phyloP scores from a whole-genome alignment of 23 red algal genomes.

The Gracilaria domingensis region DNA sequence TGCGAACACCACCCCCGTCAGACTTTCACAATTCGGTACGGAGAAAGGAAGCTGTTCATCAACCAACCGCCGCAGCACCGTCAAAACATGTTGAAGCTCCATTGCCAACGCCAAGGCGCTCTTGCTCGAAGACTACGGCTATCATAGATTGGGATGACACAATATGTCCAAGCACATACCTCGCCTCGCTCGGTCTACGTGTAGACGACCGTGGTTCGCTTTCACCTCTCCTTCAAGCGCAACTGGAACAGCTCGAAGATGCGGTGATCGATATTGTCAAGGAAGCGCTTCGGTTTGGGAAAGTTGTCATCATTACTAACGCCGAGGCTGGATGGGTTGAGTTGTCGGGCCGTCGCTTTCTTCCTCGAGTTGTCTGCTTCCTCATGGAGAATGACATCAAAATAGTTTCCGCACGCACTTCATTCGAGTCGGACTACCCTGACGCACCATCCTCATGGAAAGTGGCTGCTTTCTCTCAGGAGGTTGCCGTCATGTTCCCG shows the following conservation, averaged over 20 bases:
- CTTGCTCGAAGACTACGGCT: slow-evolving; percentile 59
- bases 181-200: slow-evolving; percentile 54
- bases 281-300: slow-evolving; percentile 84
- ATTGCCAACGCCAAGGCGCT: not conserved
- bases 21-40: not conserved
- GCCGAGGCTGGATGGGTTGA: slow-evolving; percentile 98
- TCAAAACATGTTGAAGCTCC: not conserved
- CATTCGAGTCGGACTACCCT: slow-evolving; percentile 89
- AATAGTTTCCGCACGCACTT: slow-evolving; percentile 90
- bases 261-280: slow-evolving; percentile 73
- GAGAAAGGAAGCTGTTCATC: not conserved
- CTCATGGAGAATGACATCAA: slow-evolving; percentile 69
- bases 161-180: slow-evolving; percentile 64
- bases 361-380: slow-evolving; percentile 79
- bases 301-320: slow-evolving; percentile 94
- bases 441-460: slow-evolving; percentile 94
- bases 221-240: slow-evolving; percentile 5
- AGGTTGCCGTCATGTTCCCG: slow-evolving; percentile 80
- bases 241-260: slow-evolving; percentile 54
- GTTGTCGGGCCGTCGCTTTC: slow-evolving; percentile 81
- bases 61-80: not conserved
- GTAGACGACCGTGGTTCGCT: slow-evolving; percentile 51
- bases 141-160: slow-evolving; percentile 77
- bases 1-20: slow-evolving; percentile 26
- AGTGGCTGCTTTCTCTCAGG: slow-evolving; percentile 85